A percentile compares a stretch with the other conserved stretches of the same genome.
phyloP scores from a whole-genome alignment of 2,329 filamentous ascomycete species.

The Coccinonectria pachysandricola region DNA sequence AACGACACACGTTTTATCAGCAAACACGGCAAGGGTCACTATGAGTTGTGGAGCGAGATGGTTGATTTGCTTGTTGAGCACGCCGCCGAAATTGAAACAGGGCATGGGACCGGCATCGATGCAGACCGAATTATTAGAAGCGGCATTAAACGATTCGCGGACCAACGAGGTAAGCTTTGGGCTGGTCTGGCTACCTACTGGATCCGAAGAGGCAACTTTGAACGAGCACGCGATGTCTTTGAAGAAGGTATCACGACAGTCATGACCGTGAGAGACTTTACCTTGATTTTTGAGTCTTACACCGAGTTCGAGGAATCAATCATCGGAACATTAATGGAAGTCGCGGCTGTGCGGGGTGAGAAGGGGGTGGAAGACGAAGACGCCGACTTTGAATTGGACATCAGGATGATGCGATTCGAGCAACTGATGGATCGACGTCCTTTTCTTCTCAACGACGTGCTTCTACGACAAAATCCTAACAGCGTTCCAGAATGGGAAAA shows the following conservation, averaged over 20 bases:
- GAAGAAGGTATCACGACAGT: conserved; percentile 96
- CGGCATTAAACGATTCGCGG: conserved; percentile 80
- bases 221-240: conserved; percentile 83
- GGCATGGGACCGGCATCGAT: conserved; percentile 72
- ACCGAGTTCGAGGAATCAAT: conserved; percentile 95
- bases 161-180: conserved; percentile 93
- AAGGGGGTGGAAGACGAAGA: conserved; percentile 69
- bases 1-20: conserved; percentile 86
- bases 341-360: conserved; percentile 68
- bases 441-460: conserved; percentile 91
- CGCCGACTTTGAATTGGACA: conserved; percentile 88
- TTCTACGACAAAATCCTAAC: conserved; percentile 90
- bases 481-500: conserved; percentile 97
- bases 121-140: conserved; percentile 89
- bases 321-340: conserved; percentile 83
- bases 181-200: conserved; percentile 91
- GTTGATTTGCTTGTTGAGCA: conserved; percentile 87
- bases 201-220: conserved; percentile 87
- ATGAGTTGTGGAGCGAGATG: conserved; percentile 97
- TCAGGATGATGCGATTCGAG: conserved; percentile 96
- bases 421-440: conserved; percentile 94
- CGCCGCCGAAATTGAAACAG: conserved; percentile 74
- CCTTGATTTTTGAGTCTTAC: conserved; percentile 91
- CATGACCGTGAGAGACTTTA: conserved; percentile 97
- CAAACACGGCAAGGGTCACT: conserved; percentile 88